Percentiles rank a stretch among this genome's conserved stretches.
Evolutionary conservation across 768 basidiomycete genomes (phyloP).

Genomic region (Tylopilus plumbeoviolaceoides): DNA sequence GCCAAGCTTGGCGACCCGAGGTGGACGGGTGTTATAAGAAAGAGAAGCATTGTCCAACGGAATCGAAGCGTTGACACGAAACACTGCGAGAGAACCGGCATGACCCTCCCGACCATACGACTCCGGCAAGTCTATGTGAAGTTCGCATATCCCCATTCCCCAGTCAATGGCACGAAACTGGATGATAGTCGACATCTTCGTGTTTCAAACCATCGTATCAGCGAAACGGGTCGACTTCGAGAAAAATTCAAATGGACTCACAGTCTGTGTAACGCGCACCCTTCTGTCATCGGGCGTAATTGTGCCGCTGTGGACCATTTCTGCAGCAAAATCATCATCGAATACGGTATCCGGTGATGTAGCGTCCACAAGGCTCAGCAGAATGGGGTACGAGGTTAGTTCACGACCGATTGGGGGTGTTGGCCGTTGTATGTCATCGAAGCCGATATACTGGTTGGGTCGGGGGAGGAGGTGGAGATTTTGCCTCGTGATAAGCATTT

Average conservation of each 20-base stretch:
- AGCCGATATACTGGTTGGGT: constrained; percentile 11
- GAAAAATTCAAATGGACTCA: not conserved
- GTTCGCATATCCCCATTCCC: constrained; percentile 14
- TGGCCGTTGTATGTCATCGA: constrained; percentile 6
- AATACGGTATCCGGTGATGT: constrained; percentile 6
- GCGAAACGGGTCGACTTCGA: not conserved
- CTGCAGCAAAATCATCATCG: constrained; percentile 1
- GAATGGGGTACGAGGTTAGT: constrained; percentile 5
- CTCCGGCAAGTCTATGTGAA: constrained; percentile 9
- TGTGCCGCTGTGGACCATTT: constrained; percentile 8
- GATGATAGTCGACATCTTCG: constrained; percentile 12
- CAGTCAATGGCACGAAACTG: constrained; percentile 15
- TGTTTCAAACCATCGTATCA: not conserved
- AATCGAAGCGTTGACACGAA: constrained; percentile 7
- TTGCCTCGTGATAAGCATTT: constrained; percentile 1
- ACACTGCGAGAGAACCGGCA: constrained; percentile 3
- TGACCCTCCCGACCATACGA: not conserved
- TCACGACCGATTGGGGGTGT: not conserved
- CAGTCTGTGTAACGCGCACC: constrained; percentile 5
- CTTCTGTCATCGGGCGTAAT: constrained; percentile 8
- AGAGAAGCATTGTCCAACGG: constrained; percentile 7
- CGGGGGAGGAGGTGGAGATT: constrained; percentile 7
- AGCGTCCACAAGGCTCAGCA: constrained; percentile 10
- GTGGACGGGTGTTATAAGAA: constrained; percentile 7
- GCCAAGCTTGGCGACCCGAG: constrained; percentile 5